Evolutionary conservation across 2,329 filamentous ascomycete genomes (phyloP), one percentile per base, ranked within the genome.

Genomic region (Fusarium scirpi): DNA sequence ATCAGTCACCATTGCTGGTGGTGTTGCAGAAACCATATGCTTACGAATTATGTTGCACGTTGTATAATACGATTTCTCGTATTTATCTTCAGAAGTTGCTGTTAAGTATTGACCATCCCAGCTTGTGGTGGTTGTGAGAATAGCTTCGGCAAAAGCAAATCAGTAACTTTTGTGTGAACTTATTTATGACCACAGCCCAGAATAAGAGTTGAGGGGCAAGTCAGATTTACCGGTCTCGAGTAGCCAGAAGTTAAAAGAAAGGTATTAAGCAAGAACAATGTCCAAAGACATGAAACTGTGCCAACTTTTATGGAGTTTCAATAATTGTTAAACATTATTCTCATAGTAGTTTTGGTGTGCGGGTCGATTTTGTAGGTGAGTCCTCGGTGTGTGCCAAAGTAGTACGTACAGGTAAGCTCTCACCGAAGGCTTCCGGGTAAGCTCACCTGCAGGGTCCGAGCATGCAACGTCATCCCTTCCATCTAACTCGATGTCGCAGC

Each of bases 381-480:
- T 51, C 6, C 30, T 73, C 68, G 71, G 71, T 73, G 57, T 58
- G 62, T 56, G 27, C 58, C 6, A 29, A 38, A 38, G 18, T n/a
- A 55, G 61, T 69, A 75, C 73, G 73, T 74, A 75, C 67, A 47
- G 6, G 5, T 6, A 15, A 8, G 5, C 22, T 40, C 58, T 69
- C 65, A 71, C 63, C 62, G 69, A 70, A 34, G 40, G 38, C 53
- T 53, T 47, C 49, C 53, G 46, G 58, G 64, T 59, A 65, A 58
- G 51, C 24, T 67, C 56, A 53, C 59, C 48, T 58, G 40, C 58
- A 57, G 52, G 58, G 63, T 60, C 54, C 57, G 13, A 53, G 49
- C 18, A 59, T 74, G 71, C 71, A 78, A 78, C 77, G 76, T 78
- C 77, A 78, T 78, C 75, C 70, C 61, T 67, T 73, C 66, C 43